Evolutionary conservation across 257 asterid genomes (phyloP).

Genomic region (Knoxia roxburghii): DNA sequence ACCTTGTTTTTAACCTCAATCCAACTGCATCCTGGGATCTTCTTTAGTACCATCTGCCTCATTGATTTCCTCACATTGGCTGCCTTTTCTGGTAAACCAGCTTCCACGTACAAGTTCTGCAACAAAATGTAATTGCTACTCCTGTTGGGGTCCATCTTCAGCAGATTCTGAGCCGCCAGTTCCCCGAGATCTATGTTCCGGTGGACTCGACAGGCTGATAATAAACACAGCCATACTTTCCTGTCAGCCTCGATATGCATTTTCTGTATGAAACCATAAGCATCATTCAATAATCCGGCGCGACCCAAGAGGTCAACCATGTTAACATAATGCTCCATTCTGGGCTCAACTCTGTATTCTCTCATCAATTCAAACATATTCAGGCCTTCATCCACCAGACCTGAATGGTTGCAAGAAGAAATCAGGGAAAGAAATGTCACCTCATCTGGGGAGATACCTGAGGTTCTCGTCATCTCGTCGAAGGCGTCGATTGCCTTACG

Average conservation of each 20-base stretch:
- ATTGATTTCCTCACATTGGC: constrained; percentile 55
- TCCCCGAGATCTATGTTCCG: constrained; percentile 58
- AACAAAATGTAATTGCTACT: constrained; percentile 63
- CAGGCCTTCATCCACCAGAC: constrained; percentile 55
- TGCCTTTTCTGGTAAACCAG: constrained; percentile 65
- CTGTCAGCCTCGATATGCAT: constrained; percentile 42
- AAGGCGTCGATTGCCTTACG: constrained; percentile 50
- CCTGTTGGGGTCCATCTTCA: constrained; percentile 45
- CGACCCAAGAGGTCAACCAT: constrained; percentile 78
- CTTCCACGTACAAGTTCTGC: constrained; percentile 60
- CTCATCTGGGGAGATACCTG: constrained; percentile 51
- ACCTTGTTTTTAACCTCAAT: constrained; percentile 56
- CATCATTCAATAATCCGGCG: constrained; percentile 51
- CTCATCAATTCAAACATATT: constrained; percentile 44
- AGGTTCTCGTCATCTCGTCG: constrained; percentile 51
- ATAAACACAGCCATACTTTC: constrained; percentile 62
- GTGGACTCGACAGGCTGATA: constrained; percentile 77
- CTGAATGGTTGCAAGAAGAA: constrained; percentile 84
- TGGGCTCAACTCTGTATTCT: constrained; percentile 49
- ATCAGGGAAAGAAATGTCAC: constrained; percentile 72
- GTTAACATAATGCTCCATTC: constrained; percentile 56
- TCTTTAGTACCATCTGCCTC: constrained; percentile 61
- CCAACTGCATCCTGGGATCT: constrained; percentile 91
- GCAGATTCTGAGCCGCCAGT: constrained; percentile 57
- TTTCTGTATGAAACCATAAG: constrained; percentile 45